phyloP scores from a whole-genome alignment of 2,329 filamentous ascomycete species.

The Alternaria tenuissima region DNA sequence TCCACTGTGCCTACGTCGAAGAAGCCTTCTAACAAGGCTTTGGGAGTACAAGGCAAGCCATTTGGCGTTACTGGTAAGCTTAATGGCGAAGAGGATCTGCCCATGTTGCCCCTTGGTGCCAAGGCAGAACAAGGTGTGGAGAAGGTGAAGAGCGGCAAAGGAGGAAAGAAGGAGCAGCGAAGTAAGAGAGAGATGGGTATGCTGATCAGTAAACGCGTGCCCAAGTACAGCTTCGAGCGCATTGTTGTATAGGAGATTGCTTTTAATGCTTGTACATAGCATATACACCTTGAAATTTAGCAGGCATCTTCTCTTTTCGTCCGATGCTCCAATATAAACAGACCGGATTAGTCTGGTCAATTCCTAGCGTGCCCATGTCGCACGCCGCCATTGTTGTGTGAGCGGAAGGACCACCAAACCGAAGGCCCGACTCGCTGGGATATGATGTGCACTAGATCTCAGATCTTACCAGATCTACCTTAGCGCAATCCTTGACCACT shows the following conservation, averaged over 20 bases:
- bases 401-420: neutral
- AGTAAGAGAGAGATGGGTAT: conserved; percentile 78
- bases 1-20: conserved; percentile 39
- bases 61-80: conserved; percentile 50
- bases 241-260: conserved; percentile 53
- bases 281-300: neutral
- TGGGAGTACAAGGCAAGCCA: conserved; percentile 57
- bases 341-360: neutral
- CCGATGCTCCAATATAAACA: neutral
- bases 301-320: neutral
- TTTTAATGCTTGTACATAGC: conserved; percentile 7
- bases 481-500: conserved; percentile 11
- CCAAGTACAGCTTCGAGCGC: conserved; percentile 83
- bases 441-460: conserved; percentile 7
- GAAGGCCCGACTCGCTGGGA: neutral
- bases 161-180: conserved; percentile 74
- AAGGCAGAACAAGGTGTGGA: conserved; percentile 63
- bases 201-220: conserved; percentile 79
- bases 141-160: conserved; percentile 65
- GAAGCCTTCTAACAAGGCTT: conserved; percentile 41
- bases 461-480: neutral
- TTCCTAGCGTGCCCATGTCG: neutral
- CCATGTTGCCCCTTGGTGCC: conserved; percentile 75
- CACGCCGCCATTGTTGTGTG: neutral
- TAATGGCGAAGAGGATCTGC: conserved; percentile 51